These are phyloP conservation scores for Paecilomyces sp. DNA, from an alignment of 2,329 filamentous ascomycete genomes.

Conservation along the genomic window DNA sequence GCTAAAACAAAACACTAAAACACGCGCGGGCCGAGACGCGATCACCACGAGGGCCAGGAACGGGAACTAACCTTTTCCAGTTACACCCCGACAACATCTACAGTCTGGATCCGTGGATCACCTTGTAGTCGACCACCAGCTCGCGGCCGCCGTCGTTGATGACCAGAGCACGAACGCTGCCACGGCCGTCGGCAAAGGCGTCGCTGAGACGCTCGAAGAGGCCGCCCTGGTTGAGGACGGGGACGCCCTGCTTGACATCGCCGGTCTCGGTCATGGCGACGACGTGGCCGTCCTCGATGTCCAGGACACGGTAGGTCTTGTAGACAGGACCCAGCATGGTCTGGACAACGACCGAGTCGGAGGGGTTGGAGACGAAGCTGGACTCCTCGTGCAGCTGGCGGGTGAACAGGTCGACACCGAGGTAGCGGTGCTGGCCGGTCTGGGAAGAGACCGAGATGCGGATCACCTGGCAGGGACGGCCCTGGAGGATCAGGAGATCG, in stretches of 20 bases:
- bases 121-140: constrained; percentile 98
- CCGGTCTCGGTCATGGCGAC: constrained; percentile 99
- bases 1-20: too few relatives aligned
- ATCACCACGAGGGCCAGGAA: not conserved
- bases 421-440: constrained; percentile 99
- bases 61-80: constrained; percentile 4
- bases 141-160: constrained; percentile 89
- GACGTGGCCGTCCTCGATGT: constrained; percentile 75
- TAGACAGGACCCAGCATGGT: constrained; percentile 99
- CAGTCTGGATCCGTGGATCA: constrained; percentile 72
- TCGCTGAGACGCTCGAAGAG: constrained; percentile 73
- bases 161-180: constrained; percentile 89
- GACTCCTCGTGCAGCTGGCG: constrained; percentile 99
- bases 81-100: constrained; percentile 30
- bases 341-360: constrained; percentile 93
- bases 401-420: constrained; percentile 99
- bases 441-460: constrained; percentile 96
- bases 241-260: constrained; percentile 92
- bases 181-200: constrained; percentile 85
- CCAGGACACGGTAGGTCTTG: constrained; percentile 99
- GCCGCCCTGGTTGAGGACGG: constrained; percentile 90
- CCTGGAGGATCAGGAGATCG: constrained; percentile 97
- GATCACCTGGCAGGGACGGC: constrained; percentile 99
- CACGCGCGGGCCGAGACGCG: not conserved
- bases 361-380: constrained; percentile 93